A percentile compares a stretch with the other conserved stretches of the same genome.
These are phyloP conservation scores for Aaosphaeria arxii DNA, from an alignment of 2,329 filamentous ascomycete genomes.

Conservation along the genomic window DNA sequence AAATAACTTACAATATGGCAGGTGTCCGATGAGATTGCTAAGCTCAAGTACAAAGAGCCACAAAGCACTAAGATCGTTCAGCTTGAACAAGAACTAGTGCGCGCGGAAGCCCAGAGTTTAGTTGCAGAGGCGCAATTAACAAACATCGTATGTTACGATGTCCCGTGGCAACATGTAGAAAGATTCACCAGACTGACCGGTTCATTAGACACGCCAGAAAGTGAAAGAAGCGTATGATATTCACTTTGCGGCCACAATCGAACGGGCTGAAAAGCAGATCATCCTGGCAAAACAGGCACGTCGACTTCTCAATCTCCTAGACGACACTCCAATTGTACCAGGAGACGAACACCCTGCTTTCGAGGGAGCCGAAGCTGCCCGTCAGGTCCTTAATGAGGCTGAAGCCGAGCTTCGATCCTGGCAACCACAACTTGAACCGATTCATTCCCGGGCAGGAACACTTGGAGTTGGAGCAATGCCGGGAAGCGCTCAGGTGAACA, in stretches of 20 bases:
- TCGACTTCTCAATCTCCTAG: constrained; percentile 77
- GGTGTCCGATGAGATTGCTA: constrained; percentile 88
- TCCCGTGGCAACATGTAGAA: background rate
- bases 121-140: constrained; percentile 95
- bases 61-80: constrained; percentile 76
- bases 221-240: constrained; percentile 90
- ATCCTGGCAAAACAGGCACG: constrained; percentile 89
- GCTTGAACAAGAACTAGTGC: constrained; percentile 92
- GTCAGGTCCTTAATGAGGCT: constrained; percentile 86
- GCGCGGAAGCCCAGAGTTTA: constrained; percentile 91
- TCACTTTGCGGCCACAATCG: constrained; percentile 87
- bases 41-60: constrained; percentile 88
- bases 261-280: constrained; percentile 95
- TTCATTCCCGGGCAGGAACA: constrained; percentile 48
- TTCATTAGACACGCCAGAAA: constrained; percentile 83
- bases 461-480: constrained; percentile 50
- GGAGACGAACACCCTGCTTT: constrained; percentile 75
- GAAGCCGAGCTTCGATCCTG: constrained; percentile 84
- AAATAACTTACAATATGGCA: constrained; percentile 14
- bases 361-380: constrained; percentile 62
- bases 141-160: constrained; percentile 70
- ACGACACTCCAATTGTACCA: constrained; percentile 85
- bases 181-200: background rate
- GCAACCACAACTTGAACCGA: constrained; percentile 56
- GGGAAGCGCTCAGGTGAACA: constrained; percentile 12